These are phyloP conservation scores for Arthrobotrys conoides DNA, from an alignment of 2,329 filamentous ascomycete species.

Conservation along the genomic window DNA sequence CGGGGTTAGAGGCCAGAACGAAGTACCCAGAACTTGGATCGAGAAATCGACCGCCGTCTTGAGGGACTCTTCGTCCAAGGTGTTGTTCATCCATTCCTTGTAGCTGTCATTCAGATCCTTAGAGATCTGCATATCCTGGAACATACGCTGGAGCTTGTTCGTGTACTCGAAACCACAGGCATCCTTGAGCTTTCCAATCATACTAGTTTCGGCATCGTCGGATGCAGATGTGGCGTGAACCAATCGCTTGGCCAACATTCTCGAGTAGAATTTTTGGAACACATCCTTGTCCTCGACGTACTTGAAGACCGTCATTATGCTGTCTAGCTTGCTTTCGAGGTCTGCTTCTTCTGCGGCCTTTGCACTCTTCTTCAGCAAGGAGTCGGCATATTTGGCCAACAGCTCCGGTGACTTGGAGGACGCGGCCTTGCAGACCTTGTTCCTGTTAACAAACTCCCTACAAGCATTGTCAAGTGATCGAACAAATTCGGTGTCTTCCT, in stretches of 20 bases:
- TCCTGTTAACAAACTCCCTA: slow-evolving; percentile 97
- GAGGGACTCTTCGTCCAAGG: slow-evolving; percentile 75
- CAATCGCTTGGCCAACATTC: slow-evolving; percentile 92
- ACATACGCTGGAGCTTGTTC: slow-evolving; percentile 99
- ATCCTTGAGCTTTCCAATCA: slow-evolving; percentile 99
- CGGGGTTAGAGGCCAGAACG: slow-evolving; percentile 94
- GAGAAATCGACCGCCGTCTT: slow-evolving; percentile 84
- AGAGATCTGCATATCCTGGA: slow-evolving; percentile 99
- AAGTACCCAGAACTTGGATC: slow-evolving; percentile 93
- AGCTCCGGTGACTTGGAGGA: slow-evolving; percentile 95
- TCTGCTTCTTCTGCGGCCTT: slow-evolving; percentile 95
- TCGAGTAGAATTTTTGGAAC: slow-evolving; percentile 99
- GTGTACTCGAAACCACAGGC: slow-evolving; percentile 99
- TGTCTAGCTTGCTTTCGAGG: slow-evolving; percentile 85
- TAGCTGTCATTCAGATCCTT: slow-evolving; percentile 95
- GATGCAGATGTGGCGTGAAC: slow-evolving; percentile 96
- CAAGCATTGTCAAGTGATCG: slow-evolving; percentile 94
- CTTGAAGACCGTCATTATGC: slow-evolving; percentile 99
- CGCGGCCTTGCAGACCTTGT: slow-evolving; percentile 92
- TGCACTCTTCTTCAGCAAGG: slow-evolving; percentile 90
- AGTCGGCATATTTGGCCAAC: slow-evolving; percentile 94
- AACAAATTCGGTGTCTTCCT: slow-evolving; percentile 96
- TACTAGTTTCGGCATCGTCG: slow-evolving; percentile 97
- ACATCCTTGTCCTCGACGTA: slow-evolving; percentile 99
- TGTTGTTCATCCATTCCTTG: slow-evolving; percentile 80